Evolutionary conservation across 495 filamentous ascomycete species (phyloP), one percentile per base, ranked within the genome.

Genomic region (Penicillium cosmopolitanum): DNA sequence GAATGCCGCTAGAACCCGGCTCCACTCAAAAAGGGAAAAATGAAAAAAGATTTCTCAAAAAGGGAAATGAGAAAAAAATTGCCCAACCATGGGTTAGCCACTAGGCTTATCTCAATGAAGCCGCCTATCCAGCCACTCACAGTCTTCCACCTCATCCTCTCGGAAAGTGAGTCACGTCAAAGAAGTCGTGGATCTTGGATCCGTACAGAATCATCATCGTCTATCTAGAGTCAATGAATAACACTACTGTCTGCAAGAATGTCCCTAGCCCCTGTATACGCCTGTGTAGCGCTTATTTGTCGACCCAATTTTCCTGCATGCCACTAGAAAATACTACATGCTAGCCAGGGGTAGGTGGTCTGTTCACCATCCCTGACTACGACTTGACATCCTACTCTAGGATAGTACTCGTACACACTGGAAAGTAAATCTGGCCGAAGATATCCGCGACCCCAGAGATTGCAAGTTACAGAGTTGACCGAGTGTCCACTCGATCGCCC

Each of bases 1-100:
- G 66, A 70, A 68, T 50, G 67, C 57, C 56, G 59, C 51, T 47
- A 46, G 28, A 34, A 51, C 28, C 50, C 28, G 50, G 46, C 21
- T 48, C 53, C 28, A 53, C 35, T 34, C 16, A 56, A 44, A 44
- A 44, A 23, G 3, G 4, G 2, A 23, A 23, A 23, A 23, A 23
- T 21, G 23, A 23, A 23, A 23, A 23, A 23, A 3, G 23, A 23
- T 2, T 31, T 23, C 46, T 28, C 46, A 28, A 48, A 48, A 28
- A 48, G 23, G 46, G 46, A 48, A 48, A 51, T 44, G 42, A 40
- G 15, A 44, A 44, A 44, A 44, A 44, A 44, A 21, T 16, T 44
- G n/a, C 3, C 23, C 28, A 51, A 28, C 19, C 50, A 33, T 19
- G 50, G 46, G 15, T 28, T 19, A 12, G 23, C 21, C 9, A 13